Conservation (phyloP, 495 filamentous ascomycete genomes). For the Aspergillus nidulans region DNA sequence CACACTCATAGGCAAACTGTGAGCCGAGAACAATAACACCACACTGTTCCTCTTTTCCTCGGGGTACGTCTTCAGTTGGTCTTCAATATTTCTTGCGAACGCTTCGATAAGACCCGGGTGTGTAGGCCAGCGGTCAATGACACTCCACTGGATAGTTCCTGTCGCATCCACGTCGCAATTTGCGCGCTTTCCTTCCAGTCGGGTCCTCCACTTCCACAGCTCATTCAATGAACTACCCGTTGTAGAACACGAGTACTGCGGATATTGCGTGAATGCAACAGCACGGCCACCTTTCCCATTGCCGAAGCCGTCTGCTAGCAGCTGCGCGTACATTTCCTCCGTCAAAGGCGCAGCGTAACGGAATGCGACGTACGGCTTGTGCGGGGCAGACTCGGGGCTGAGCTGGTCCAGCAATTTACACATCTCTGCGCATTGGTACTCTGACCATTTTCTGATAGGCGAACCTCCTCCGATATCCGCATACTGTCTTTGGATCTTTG, state of each 20-base stretch:
- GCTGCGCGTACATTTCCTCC: constrained; percentile 78
- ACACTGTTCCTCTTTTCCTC: constrained; percentile 71
- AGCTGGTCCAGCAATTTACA: constrained; percentile 91
- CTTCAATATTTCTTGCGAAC: constrained; percentile 85
- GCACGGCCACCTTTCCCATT: constrained; percentile 81
- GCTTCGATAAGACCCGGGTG: constrained; percentile 88
- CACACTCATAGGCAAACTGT: constrained; percentile 94
- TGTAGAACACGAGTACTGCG: constrained; percentile 98
- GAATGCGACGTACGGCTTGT: constrained; percentile 99
- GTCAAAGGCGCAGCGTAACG: constrained; percentile 92
- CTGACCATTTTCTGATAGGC: constrained; percentile 96
- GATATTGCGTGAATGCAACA: constrained; percentile 97
- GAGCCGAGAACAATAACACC: constrained; percentile 88
- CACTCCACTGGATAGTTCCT: constrained; percentile 88
- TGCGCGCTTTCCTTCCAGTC: constrained; percentile 72
- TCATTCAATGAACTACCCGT: constrained; percentile 96
- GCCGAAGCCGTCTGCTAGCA: constrained; percentile 86
- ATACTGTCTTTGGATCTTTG: constrained; percentile 95
- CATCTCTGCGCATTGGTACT: constrained; percentile 87
- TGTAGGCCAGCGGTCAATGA: constrained; percentile 95
- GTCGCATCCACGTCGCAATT: constrained; percentile 44
- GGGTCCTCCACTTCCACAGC: constrained; percentile 91
- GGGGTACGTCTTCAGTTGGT: constrained; percentile 75
- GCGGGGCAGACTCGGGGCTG: constrained; percentile 88
- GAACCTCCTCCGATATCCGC: constrained; percentile 92